A percentile compares a stretch with the other conserved stretches of the same genome.
These are phyloP conservation scores for Penicillium salamii DNA, from an alignment of 495 filamentous ascomycete species.

Conservation along the genomic window DNA sequence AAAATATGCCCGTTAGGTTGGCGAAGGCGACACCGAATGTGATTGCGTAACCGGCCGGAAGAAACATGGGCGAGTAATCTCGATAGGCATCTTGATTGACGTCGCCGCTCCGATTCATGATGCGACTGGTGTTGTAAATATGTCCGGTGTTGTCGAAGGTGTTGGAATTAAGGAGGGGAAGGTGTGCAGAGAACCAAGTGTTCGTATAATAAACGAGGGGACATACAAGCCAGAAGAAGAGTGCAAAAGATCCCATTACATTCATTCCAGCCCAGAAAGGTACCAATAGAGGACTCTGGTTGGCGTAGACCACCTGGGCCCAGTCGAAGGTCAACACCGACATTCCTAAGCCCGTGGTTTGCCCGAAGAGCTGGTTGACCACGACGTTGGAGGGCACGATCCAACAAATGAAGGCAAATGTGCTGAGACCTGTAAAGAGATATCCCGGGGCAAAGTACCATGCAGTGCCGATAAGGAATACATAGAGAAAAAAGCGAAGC, in stretches of 20 bases:
- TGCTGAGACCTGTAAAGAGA: constrained; percentile 80
- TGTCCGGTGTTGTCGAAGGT: constrained; percentile 47
- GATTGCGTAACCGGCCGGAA: constrained; percentile 47
- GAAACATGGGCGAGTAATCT: constrained; percentile 46
- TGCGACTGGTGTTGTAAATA: constrained; percentile 40
- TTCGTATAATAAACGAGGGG: constrained; percentile 71
- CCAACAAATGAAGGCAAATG: constrained; percentile 90
- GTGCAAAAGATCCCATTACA: constrained; percentile 76
- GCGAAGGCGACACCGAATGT: constrained; percentile 72
- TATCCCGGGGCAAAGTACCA: constrained; percentile 90
- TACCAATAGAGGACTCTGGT: constrained; percentile 79
- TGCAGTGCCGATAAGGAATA: constrained; percentile 59
- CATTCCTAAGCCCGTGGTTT: constrained; percentile 65
- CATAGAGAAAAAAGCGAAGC: constrained; percentile 76
- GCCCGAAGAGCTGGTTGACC: constrained; percentile 69
- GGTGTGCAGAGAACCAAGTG: constrained; percentile 58
- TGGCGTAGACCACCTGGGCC: constrained; percentile 84
- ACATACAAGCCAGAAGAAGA: constrained; percentile 88
- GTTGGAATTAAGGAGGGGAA: constrained; percentile 46
- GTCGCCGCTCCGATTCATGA: constrained; percentile 38
- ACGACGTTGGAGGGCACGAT: constrained; percentile 72
- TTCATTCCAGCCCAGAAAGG: constrained; percentile 93
- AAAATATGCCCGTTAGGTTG: constrained; percentile 61
- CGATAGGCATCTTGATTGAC: constrained; percentile 41
- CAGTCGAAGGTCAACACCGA: constrained; percentile 92